Evolutionary conservation across 345 rosid species (phyloP), one percentile per base, ranked within the genome.

Genomic region (Camelina laxa): DNA sequence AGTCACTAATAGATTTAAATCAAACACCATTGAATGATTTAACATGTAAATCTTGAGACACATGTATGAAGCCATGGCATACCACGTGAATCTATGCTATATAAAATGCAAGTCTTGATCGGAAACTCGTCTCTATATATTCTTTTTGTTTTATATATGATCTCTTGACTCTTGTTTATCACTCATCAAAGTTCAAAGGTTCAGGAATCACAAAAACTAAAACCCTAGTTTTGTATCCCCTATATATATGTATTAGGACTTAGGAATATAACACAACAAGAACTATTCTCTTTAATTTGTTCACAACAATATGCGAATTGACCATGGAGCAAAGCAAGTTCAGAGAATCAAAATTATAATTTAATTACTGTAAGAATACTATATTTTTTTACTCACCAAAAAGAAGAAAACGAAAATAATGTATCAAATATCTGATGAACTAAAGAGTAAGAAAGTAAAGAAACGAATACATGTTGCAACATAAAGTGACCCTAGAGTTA

Each of bases 1-100:
- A 56, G 42, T 58, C 5, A 3, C 72, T 58, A 66, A 45, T 45
- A 57, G 65, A 63, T 53, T 44, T 65, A 10, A 10, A 38, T 38
- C 42, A 38, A 8, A 57, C 48, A 33, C 48, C 15, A 21, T 65
- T 55, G 48, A 33, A 31, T 44, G 70, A 44, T 61, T 42, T 44
- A 17, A 27, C 60, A 12, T 60, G 68, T 60, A 7, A n/a, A 22
- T 71, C 24, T 4, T 59, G 49, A 24, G 35, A 47, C 27, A 24
- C 27, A 24, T 24, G 4, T 24, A 24, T 24, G 27, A 24, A 24
- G 27, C 27, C 27, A 24, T 24, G 27, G 27, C 27, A 24, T 24
- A 24, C 27, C 27, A 24, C 27, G 27, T 24, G 27, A 24, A 24
- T 24, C 27, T 24, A 24, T 24, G 27, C 27, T 24, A 24, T 24